Percentiles rank a stretch among this genome's conserved stretches.
Evolutionary conservation across 2,329 filamentous ascomycete genomes (phyloP).

Genomic region (Xylaria digitata): DNA sequence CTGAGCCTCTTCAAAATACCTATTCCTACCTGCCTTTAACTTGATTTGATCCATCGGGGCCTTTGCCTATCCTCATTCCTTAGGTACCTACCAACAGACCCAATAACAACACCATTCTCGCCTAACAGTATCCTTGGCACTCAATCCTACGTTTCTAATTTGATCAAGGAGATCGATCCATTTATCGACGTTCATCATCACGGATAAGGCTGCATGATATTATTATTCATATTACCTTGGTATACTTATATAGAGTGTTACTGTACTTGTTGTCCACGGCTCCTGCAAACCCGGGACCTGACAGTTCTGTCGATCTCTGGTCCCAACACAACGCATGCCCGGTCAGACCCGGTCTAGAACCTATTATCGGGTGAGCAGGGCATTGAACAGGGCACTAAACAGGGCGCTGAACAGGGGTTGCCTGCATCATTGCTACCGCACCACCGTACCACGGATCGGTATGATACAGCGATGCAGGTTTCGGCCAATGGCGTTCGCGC

Average conservation of each 20-base stretch:
- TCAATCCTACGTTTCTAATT: background rate
- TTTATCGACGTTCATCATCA: too few species aligned
- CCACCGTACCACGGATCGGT: slow-evolving; percentile 1
- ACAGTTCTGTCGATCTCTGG: slow-evolving; percentile 18
- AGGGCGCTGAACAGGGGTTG: slow-evolving; percentile 7
- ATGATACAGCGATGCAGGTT: slow-evolving; percentile 30
- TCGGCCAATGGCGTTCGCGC: slow-evolving; percentile 36
- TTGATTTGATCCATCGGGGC: background rate
- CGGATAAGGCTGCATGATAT: background rate
- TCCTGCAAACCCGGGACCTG: slow-evolving; percentile 6
- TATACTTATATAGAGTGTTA: background rate
- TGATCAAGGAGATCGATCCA: background rate
- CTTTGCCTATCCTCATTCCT: slow-evolving; percentile 9
- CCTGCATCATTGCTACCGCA: slow-evolving; percentile 29
- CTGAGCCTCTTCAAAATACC: background rate
- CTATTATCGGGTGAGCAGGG: slow-evolving; percentile 11
- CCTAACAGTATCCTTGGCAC: background rate
- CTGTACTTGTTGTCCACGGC: slow-evolving; percentile 2
- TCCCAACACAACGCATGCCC: slow-evolving; percentile 6
- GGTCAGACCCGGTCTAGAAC: slow-evolving; percentile 3
- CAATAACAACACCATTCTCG: slow-evolving; percentile 17
- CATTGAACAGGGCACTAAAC: slow-evolving; percentile 7
- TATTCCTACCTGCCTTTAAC: background rate
- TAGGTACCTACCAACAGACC: background rate
- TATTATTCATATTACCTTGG: too few species aligned